Percentiles rank a stretch among this genome's conserved stretches.
phyloP scores from a whole-genome alignment of 495 filamentous ascomycete genomes.

The Aspergillus homomorphus region DNA sequence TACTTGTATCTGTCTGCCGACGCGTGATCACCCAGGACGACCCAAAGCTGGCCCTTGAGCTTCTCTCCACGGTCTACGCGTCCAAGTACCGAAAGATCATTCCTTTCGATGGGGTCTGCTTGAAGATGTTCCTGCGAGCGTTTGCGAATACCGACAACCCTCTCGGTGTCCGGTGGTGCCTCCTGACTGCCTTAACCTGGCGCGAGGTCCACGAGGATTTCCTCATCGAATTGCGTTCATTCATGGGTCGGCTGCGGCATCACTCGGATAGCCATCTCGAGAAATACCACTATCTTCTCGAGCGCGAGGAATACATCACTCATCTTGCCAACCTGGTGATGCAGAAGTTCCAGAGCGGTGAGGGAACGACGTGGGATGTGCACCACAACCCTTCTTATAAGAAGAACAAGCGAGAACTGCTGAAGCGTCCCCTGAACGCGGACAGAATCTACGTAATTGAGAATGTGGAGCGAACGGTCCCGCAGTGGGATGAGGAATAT shows the following conservation, averaged over 20 bases:
- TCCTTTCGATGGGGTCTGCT: constrained; percentile 37
- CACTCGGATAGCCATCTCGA: background rate
- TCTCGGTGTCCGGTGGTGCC: constrained; percentile 44
- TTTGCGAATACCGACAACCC: constrained; percentile 29
- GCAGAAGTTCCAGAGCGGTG: constrained; percentile 25
- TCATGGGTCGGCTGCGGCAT: constrained; percentile 22
- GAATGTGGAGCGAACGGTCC: constrained; percentile 11
- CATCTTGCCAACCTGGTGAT: constrained; percentile 20
- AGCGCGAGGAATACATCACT: constrained; percentile 13
- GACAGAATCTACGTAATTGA: constrained; percentile 9
- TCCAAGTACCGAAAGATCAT: constrained; percentile 34
- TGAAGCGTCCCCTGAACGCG: constrained; percentile 19
- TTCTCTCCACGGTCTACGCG: constrained; percentile 38
- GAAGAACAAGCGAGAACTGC: constrained; percentile 11
- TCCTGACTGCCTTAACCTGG: constrained; percentile 37
- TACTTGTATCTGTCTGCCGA: constrained; percentile 26
- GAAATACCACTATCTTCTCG: background rate
- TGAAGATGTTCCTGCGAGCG: constrained; percentile 44
- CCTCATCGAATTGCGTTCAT: constrained; percentile 32
- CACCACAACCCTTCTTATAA: constrained; percentile 9
- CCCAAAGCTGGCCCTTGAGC: constrained; percentile 29
- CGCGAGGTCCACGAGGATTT: constrained; percentile 30
- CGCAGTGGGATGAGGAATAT: constrained; percentile 32
- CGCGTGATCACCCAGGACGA: constrained; percentile 27
- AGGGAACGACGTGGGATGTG: constrained; percentile 7